Evolutionary conservation across 2,329 filamentous ascomycete genomes (phyloP).

Genomic region (Corniculantispora saksenae): DNA sequence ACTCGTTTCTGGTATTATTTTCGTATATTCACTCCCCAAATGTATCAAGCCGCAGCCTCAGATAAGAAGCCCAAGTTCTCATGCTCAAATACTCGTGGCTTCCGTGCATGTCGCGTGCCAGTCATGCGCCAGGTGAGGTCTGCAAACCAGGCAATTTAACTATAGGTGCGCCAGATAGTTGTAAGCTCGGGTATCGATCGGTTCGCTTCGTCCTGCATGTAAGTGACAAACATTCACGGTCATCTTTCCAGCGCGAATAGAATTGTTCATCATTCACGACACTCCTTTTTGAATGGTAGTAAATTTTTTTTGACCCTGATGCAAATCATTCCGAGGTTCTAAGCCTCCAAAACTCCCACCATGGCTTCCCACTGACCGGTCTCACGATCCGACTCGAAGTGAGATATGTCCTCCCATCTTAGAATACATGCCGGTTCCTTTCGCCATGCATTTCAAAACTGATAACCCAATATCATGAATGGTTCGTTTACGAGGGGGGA

Average conservation of each 20-base stretch:
- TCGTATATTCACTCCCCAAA: no score
- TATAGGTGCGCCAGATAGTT: not conserved
- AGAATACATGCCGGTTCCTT: slow-evolving; percentile 51
- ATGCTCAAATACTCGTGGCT: no score
- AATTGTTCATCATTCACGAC: slow-evolving; percentile 11
- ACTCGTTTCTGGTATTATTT: no score
- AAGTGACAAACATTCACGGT: slow-evolving; percentile 7
- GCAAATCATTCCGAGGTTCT: slow-evolving; percentile 53
- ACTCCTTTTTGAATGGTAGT: slow-evolving; percentile 22
- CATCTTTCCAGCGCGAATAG: not conserved
- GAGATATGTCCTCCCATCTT: slow-evolving; percentile 44
- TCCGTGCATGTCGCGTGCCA: no score
- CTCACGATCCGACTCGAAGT: slow-evolving; percentile 43
- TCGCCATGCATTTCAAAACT: slow-evolving; percentile 47
- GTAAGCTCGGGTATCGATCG: not conserved
- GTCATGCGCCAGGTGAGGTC: no score
- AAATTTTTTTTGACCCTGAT: slow-evolving; percentile 44
- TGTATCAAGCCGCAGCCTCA: no score
- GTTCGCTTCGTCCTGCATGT: not conserved
- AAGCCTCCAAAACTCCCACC: slow-evolving; percentile 48
- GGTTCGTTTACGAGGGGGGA: slow-evolving; percentile 62
- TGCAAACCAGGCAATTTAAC: no score
- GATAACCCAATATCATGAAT: slow-evolving; percentile 43
- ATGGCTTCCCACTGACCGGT: slow-evolving; percentile 43
- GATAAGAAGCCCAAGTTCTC: no score